Base-by-base conservation (phyloP, 1,284 basidiomycete genomes). In the Cutaneotrichosporon arboriforme region DNA sequence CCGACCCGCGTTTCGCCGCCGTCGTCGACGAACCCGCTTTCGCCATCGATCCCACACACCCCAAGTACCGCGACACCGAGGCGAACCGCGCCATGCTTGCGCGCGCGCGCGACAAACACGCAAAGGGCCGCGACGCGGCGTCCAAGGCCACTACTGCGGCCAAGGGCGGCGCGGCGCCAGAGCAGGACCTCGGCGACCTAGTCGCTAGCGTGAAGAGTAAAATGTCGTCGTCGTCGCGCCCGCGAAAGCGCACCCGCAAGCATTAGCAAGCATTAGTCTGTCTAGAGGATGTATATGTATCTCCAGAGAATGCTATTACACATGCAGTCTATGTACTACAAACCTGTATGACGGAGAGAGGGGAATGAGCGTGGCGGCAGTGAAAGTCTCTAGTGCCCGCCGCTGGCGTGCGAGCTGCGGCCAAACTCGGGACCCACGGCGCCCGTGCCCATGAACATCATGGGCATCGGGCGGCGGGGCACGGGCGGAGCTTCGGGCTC, bases 41-140 rank as follows among this genome's bases (percentile, higher is more conserved):
- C 67, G 93, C 94, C 0, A 90, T 99, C 63, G 96, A 98, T 72
- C 94, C 96, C 18, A 90, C 84, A 45, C 90, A 97, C 76, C 90
- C 94, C 69, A 87, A 85, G 91, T 93, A 35, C 20, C 88, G 86
- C 72, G 90, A 88, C 77, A 91, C 91, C 1, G 87, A 86, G 73
- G 84, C 84, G 51, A 97, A 96, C 91, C 70, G 82, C 14, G 84
- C 84, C 3, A 77, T 97, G 8, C 77, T 97, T 39, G 78, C 78
- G 49, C 74, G 77, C 41, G 69, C 72, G 46, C 62, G 49, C 18
- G 49, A 64, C 18, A 62, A 68, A 2, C 69, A 73, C 47, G 57
- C 55, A 4, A 49, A 46, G 34, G 43, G 21, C 49, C 49, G 57
- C 51, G 45, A 59, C 49, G 17, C 38, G 50, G 57, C 51, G 52